Conservation (phyloP, 805 yeast species). For the Ogataea ganodermae region DNA sequence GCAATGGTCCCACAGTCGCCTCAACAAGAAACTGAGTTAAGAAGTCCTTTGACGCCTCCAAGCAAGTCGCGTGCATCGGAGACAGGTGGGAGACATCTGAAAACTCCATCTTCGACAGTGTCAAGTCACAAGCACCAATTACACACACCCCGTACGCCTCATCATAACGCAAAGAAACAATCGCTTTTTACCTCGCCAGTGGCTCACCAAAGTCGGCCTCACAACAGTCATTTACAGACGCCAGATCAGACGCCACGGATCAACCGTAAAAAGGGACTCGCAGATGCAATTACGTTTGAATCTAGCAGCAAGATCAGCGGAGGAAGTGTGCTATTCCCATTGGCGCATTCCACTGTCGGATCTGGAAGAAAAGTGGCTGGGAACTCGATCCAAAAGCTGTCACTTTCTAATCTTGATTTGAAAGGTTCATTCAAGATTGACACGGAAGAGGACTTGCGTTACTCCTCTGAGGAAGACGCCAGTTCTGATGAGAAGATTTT, state of each 20-base stretch:
- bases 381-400: conserved; percentile 10
- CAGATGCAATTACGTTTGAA: conserved; percentile 24
- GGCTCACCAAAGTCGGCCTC: conserved; percentile 13
- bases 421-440: conserved; percentile 23
- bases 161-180: conserved; percentile 19
- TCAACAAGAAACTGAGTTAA: conserved; percentile 16
- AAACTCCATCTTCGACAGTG: conserved; percentile 24
- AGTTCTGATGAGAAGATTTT: conserved; percentile 15
- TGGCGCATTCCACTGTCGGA: conserved; percentile 34
- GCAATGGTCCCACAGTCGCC: conserved; percentile 22
- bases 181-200: conserved; percentile 18
- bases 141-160: conserved; percentile 30
- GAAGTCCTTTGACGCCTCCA: conserved; percentile 33
- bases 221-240: conserved; percentile 22
- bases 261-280: conserved; percentile 25
- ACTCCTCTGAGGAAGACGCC: conserved; percentile 25
- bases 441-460: conserved; percentile 25
- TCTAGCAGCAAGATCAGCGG: conserved; percentile 12
- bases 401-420: conserved; percentile 21
- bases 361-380: conserved; percentile 26
- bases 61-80: conserved; percentile 9
- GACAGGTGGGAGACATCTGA: conserved; percentile 9
- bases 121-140: conserved; percentile 18
- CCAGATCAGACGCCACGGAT: conserved; percentile 31
- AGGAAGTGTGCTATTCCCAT: conserved; percentile 27